These are phyloP conservation scores for Erucastrum elatum DNA, from an alignment of 345 rosid genomes.

Conservation along the genomic window DNA sequence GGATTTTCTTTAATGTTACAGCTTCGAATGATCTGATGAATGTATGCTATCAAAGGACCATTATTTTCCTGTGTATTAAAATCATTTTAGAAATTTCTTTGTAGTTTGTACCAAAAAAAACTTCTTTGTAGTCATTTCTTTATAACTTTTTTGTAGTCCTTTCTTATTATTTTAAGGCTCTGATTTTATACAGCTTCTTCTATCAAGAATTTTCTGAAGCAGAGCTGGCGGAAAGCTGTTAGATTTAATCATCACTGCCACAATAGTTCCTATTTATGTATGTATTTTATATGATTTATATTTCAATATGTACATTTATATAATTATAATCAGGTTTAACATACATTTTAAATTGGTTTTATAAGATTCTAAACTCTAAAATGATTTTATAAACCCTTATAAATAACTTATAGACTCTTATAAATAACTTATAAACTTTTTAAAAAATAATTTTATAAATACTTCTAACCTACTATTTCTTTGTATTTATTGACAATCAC, in stretches of 20 bases:
- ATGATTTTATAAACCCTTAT: not conserved
- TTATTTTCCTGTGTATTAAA: not conserved
- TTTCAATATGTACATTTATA: too few species aligned
- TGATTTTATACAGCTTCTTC: conserved; percentile 65
- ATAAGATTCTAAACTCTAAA: too few species aligned
- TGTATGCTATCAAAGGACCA: not conserved
- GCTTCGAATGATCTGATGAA: not conserved
- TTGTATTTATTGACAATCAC: too few species aligned
- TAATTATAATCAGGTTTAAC: not conserved
- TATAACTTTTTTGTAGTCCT: too few species aligned
- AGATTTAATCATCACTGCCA: conserved; percentile 51
- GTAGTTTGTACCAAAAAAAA: too few species aligned
- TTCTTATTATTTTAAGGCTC: conserved; percentile 42
- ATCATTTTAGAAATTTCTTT: too few species aligned
- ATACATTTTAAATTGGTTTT: not conserved
- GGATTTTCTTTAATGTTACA: not conserved
- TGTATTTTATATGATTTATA: not conserved
- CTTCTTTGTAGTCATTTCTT: too few species aligned
- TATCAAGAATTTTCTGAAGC: conserved; percentile 95
- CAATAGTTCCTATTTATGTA: not conserved
- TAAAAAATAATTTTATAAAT: too few species aligned
- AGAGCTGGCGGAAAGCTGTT: conserved; percentile 91
- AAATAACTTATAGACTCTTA: not conserved
- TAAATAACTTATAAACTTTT: not conserved
- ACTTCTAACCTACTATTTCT: not conserved